phyloP scores from a whole-genome alignment of 1,139 yeast genomes.

The Hansenula sp. region DNA sequence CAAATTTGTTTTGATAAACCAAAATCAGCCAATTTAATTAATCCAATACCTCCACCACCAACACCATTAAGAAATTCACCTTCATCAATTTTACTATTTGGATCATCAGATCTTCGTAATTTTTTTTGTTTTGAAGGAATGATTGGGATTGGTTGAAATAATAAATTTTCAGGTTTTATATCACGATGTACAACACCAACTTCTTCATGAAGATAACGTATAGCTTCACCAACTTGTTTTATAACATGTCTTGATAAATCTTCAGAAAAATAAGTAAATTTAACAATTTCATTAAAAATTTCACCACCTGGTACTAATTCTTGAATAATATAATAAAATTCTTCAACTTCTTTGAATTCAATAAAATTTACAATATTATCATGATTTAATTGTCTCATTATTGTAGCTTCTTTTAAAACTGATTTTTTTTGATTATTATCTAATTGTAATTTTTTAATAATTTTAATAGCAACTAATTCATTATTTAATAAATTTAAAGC shows the following conservation, averaged over 20 bases:
- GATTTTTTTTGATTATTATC: conserved; percentile 49
- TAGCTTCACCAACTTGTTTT: conserved; percentile 76
- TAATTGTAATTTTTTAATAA: conserved; percentile 68
- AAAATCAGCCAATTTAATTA: conserved; percentile 85
- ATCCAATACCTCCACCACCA: conserved; percentile 91
- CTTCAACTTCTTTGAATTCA: conserved; percentile 46
- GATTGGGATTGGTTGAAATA: conserved; percentile 69
- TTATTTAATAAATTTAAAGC: conserved; percentile 50
- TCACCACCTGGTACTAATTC: conserved; percentile 94
- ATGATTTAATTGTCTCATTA: conserved; percentile 72
- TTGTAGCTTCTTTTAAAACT: conserved; percentile 78
- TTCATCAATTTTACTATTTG: conserved; percentile 68
- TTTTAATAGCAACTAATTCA: conserved; percentile 71
- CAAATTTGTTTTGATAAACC: conserved; percentile 84
- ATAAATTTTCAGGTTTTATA: conserved; percentile 88
- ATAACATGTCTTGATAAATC: conserved; percentile 81
- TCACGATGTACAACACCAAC: conserved; percentile 92
- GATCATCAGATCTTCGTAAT: conserved; percentile 75
- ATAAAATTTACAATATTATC: conserved; percentile 68
- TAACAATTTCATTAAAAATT: conserved; percentile 88
- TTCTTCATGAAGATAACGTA: conserved; percentile 74
- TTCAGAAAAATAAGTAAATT: conserved; percentile 86
- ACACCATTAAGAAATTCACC: conserved; percentile 72
- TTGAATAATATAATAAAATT: conserved; percentile 56
- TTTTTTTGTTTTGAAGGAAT: conserved; percentile 34